phyloP scores from a whole-genome alignment of 331 rosid genomes.

The Quercus tomentella region DNA sequence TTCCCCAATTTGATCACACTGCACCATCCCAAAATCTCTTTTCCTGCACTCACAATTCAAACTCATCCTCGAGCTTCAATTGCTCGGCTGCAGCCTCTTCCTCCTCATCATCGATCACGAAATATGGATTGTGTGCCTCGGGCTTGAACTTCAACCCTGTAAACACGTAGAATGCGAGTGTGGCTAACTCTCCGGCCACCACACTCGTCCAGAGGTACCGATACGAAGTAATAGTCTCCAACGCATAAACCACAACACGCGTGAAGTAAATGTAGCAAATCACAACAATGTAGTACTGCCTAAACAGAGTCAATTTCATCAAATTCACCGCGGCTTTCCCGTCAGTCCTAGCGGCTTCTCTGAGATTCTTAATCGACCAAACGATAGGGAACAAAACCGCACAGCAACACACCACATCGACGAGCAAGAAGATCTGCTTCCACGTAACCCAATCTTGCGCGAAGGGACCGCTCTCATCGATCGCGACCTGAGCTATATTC shows the following conservation, averaged over 20 bases:
- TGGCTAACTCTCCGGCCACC: slow-evolving; percentile 76
- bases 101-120: slow-evolving; percentile 84
- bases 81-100: slow-evolving; percentile 91
- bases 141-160: slow-evolving; percentile 89
- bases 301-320: slow-evolving; percentile 79
- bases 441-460: slow-evolving; percentile 74
- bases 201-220: slow-evolving; percentile 88
- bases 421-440: slow-evolving; percentile 81
- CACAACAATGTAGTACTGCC: slow-evolving; percentile 84
- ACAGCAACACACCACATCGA: slow-evolving; percentile 83
- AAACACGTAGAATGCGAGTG: slow-evolving; percentile 71
- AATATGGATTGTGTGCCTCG: slow-evolving; percentile 79
- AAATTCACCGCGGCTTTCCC: slow-evolving; percentile 88
- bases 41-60: slow-evolving; percentile 52
- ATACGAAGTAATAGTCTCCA: slow-evolving; percentile 80
- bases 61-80: slow-evolving; percentile 84
- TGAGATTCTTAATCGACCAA: slow-evolving; percentile 89
- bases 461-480: slow-evolving; percentile 77
- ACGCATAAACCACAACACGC: slow-evolving; percentile 74
- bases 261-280: slow-evolving; percentile 89
- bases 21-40: slow-evolving; percentile 25
- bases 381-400: slow-evolving; percentile 89
- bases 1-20: slow-evolving; percentile 13
- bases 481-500: slow-evolving; percentile 74
- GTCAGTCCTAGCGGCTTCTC: slow-evolving; percentile 81